Evolutionary conservation across 352 stramenopile species (phyloP).

Genomic region (Phytophthora capsici): DNA sequence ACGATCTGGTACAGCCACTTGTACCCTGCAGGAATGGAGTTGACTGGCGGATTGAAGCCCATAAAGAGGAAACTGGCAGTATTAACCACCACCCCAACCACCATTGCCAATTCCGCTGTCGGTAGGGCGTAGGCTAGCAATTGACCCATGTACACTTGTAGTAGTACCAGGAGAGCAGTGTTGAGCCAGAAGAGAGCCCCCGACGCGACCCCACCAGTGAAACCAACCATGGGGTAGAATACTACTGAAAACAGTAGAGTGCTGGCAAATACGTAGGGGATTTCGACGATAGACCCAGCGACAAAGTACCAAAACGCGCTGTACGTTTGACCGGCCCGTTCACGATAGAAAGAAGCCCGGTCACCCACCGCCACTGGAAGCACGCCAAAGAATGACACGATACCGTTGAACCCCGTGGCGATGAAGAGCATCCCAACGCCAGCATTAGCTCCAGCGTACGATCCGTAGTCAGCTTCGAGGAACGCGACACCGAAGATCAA

Average conservation of each 20-base stretch:
- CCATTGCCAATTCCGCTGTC: slow-evolving; percentile 47
- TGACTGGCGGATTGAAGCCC: slow-evolving; percentile 72
- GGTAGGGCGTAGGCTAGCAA: slow-evolving; percentile 49
- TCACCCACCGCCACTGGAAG: slow-evolving; percentile 83
- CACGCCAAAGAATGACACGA: slow-evolving; percentile 86
- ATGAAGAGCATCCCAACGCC: slow-evolving; percentile 88
- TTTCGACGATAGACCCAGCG: slow-evolving; percentile 80
- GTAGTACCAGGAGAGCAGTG: slow-evolving; percentile 47
- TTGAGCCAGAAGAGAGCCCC: slow-evolving; percentile 52
- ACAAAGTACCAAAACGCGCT: slow-evolving; percentile 69
- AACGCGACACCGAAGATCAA: slow-evolving; percentile 87
- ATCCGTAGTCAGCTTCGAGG: slow-evolving; percentile 50
- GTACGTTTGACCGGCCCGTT: slow-evolving; percentile 84
- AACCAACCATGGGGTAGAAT: slow-evolving; percentile 68
- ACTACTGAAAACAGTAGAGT: slow-evolving; percentile 53
- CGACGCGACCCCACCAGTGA: slow-evolving; percentile 41
- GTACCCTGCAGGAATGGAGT: slow-evolving; percentile 53
- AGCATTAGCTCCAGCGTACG: slow-evolving; percentile 53
- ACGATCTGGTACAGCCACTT: slow-evolving; percentile 71
- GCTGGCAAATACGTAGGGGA: slow-evolving; percentile 54
- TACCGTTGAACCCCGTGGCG: slow-evolving; percentile 80
- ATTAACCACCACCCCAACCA: slow-evolving; percentile 57
- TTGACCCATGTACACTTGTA: slow-evolving; percentile 60
- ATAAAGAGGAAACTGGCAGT: slow-evolving; percentile 81
- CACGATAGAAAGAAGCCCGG: slow-evolving; percentile 78